Conservation (phyloP, 2,329 filamentous ascomycete species). For the Allantophomopsis lycopodina region DNA sequence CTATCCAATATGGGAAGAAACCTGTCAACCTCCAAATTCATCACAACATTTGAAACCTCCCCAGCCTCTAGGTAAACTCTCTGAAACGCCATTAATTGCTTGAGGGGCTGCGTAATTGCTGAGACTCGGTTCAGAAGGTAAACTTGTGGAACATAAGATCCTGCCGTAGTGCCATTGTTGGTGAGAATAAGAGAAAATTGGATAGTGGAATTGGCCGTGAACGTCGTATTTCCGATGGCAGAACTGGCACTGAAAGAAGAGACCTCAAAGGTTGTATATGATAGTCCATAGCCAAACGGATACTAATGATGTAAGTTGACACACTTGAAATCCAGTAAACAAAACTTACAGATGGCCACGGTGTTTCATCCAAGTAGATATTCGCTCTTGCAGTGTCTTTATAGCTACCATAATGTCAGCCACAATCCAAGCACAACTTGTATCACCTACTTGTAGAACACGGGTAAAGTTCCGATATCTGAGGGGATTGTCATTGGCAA, state of each 20-base stretch:
- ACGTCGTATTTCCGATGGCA: constrained; percentile 1
- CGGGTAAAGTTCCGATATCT: constrained; percentile 20
- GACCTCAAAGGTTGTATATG: constrained; percentile 15
- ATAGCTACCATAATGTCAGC: too few species aligned
- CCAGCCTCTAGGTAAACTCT: constrained; percentile 22
- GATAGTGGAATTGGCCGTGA: constrained; percentile 15
- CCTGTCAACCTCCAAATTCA: constrained; percentile 25
- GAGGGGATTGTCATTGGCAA: constrained; percentile 21
- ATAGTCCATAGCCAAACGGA: too few species aligned
- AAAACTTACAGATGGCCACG: constrained; percentile 15
- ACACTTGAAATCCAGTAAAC: constrained; percentile 20
- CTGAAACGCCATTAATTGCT: constrained; percentile 27
- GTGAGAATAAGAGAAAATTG: constrained; percentile 36
- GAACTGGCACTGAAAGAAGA: constrained; percentile 13
- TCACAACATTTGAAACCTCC: constrained; percentile 16
- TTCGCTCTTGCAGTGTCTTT: constrained; percentile 5
- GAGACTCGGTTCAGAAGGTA: constrained; percentile 26
- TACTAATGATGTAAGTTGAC: too few species aligned
- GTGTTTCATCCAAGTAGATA: constrained; percentile 18
- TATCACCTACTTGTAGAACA: constrained; percentile 19
- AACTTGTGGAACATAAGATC: constrained; percentile 49
- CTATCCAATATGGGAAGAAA: constrained; percentile 28
- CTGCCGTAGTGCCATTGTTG: constrained; percentile 45
- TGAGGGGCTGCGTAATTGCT: constrained; percentile 25
- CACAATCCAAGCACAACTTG: background rate